Base-by-base conservation (phyloP, 2,329 filamentous ascomycete genomes). In the Phyllosticta citriasiana region DNA sequence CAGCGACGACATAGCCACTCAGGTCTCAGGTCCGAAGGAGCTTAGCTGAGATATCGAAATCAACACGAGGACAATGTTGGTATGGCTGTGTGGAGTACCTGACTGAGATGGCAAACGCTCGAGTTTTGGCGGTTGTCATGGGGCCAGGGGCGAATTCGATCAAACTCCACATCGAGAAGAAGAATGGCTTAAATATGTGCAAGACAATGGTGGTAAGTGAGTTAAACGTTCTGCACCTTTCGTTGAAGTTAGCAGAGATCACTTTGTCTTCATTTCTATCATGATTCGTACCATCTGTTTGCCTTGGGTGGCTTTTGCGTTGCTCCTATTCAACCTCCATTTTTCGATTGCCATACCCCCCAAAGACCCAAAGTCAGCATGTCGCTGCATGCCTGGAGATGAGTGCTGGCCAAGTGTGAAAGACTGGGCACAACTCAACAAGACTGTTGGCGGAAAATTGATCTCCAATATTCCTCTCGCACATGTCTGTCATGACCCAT, bases 381-480 rank as follows among this genome's bases (percentile, higher is more conserved):
- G 80, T 70, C 82, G 81, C 67, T 72, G 78, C 1, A 78, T 76
- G 52, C 80, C 79, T 1, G 75, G 73, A 22, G 75, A 76, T 14
- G 25, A 68, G 7, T 67, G 68, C 55, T 84, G 82, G 82, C 82
- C 82, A 0, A 76, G 75, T 0, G 63, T 73, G 12, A 64, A 70
- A 0, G 69, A 69, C 12, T 84, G 82, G 82, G 62, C 66, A 6
- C 64, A 65, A 14, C 73, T 84, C 57, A 81, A 83, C 68, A 65
- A 71, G 7, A 76, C 77, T 2, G 68, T 78, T 24, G 70, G 68
- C 8, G 79, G 79, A 3, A 70, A 70, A 33, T 73, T 83, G 16
- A 66, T 82, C 59, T 12, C 55, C 6, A 72, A 80, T 33, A 33
- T 70, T 63, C 76, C 80, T 64, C 76, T 77, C 27, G 78, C 74